These are phyloP conservation scores for Aspergillus transmontanensis DNA, from an alignment of 2,329 filamentous ascomycete genomes.

Conservation along the genomic window DNA sequence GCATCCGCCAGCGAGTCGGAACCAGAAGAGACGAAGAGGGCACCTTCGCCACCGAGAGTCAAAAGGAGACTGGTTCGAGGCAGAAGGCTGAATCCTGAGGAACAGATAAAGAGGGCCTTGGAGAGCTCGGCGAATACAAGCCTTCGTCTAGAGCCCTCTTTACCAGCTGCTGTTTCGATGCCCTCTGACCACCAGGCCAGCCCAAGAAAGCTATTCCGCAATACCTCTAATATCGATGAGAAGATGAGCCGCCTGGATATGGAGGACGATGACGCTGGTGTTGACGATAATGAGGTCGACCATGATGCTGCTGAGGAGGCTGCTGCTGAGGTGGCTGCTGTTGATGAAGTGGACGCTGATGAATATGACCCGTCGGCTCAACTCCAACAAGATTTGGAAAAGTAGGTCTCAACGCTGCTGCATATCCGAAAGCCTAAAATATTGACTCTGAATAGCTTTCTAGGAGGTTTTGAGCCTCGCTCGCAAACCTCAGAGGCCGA, in stretches of 20 bases:
- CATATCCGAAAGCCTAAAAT: neutral
- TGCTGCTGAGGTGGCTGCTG: neutral
- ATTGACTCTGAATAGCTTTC: slow-evolving; percentile 18
- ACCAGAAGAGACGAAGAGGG: slow-evolving; percentile 23
- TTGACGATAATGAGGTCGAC: neutral
- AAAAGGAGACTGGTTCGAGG: slow-evolving; percentile 40
- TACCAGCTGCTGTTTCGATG: slow-evolving; percentile 22
- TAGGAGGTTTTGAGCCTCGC: slow-evolving; percentile 9
- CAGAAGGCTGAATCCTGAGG: slow-evolving; percentile 28
- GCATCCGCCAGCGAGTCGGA: slow-evolving; percentile 34
- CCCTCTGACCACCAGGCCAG: slow-evolving; percentile 16
- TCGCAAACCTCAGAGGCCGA: slow-evolving; percentile 13
- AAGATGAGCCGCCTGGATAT: slow-evolving; percentile 25
- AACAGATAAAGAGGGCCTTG: slow-evolving; percentile 18
- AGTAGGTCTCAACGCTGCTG: slow-evolving; percentile 19
- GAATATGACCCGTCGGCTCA: slow-evolving; percentile 21
- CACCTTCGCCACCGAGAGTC: slow-evolving; percentile 25
- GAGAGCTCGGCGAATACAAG: slow-evolving; percentile 15
- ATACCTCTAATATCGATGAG: slow-evolving; percentile 24
- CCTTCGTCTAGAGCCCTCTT: slow-evolving; percentile 23
- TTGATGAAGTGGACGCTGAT: neutral
- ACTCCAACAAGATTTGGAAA: slow-evolving; percentile 18
- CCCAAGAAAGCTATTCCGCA: slow-evolving; percentile 24
- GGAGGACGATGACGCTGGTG: slow-evolving; percentile 15
- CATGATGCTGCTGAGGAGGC: neutral